phyloP scores from a whole-genome alignment of 73 alveolate species.

The Paramecium pentaurelia region DNA sequence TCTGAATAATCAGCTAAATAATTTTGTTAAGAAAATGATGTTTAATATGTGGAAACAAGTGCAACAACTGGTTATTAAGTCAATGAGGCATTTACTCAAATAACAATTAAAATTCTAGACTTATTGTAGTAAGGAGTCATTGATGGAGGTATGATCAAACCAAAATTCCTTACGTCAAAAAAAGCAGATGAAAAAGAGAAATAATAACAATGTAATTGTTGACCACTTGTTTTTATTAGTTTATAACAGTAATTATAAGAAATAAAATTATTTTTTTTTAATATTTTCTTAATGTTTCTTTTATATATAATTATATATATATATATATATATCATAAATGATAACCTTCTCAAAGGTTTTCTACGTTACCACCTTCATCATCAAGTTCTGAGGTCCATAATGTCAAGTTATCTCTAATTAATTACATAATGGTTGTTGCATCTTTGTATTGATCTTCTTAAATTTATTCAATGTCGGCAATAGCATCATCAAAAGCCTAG shows the following conservation, averaged over 20 bases:
- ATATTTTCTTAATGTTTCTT: background rate
- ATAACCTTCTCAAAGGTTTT: conserved; percentile 53
- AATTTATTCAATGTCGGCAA: conserved; percentile 84
- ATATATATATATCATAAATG: conserved; percentile 40
- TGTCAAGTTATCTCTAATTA: conserved; percentile 84
- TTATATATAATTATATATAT: conserved; percentile 46
- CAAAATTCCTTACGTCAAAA: background rate
- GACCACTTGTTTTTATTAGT: background rate
- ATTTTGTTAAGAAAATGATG: background rate
- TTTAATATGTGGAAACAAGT: conserved; percentile 58
- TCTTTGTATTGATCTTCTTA: conserved; percentile 87
- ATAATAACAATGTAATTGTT: background rate
- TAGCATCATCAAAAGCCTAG: conserved; percentile 87
- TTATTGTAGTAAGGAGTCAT: background rate
- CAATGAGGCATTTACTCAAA: conserved; percentile 37
- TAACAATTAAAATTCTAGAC: background rate
- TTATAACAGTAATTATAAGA: background rate
- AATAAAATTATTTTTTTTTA: background rate
- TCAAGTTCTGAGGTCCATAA: conserved; percentile 80
- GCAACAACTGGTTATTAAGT: conserved; percentile 71
- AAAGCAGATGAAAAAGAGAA: background rate
- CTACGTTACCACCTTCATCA: conserved; percentile 67
- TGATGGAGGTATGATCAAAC: background rate
- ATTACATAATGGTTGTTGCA: conserved; percentile 82
- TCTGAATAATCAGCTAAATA: background rate